These are phyloP conservation scores for Heliosperma pusillum DNA, from an alignment of 148 eudicot genomes.

Conservation along the genomic window DNA sequence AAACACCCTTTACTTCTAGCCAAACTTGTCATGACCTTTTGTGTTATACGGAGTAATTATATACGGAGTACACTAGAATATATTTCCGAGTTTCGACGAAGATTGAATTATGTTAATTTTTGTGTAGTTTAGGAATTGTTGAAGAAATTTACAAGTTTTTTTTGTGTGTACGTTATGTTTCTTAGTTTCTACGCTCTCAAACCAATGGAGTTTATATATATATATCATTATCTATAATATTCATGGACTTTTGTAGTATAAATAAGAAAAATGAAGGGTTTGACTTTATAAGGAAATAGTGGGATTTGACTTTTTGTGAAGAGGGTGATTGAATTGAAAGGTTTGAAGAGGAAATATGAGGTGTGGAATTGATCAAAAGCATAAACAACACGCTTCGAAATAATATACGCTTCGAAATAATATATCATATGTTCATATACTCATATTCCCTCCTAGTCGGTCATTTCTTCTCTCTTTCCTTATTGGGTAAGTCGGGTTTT, in stretches of 20 bases:
- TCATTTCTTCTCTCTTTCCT: too few species aligned
- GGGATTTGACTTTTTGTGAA: conserved; percentile 14
- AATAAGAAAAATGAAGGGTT: conserved; percentile 7
- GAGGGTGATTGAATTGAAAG: conserved; percentile 28
- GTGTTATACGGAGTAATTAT: too few species aligned
- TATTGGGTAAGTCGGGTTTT: too few species aligned
- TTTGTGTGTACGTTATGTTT: not conserved
- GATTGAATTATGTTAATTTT: not conserved
- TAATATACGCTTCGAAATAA: too few species aligned
- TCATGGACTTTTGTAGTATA: conserved; percentile 16
- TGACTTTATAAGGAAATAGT: conserved; percentile 18
- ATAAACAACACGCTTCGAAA: conserved; percentile 21
- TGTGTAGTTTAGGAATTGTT: not conserved
- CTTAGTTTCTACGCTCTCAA: too few species aligned
- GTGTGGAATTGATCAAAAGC: conserved; percentile 20
- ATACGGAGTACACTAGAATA: not conserved
- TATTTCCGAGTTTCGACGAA: too few species aligned
- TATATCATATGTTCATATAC: too few species aligned
- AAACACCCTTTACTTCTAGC: conserved; percentile 8
- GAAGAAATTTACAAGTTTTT: not conserved
- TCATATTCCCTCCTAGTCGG: too few species aligned
- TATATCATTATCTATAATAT: too few species aligned
- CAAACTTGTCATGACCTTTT: not conserved
- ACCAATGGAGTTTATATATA: too few species aligned
- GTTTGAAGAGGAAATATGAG: conserved; percentile 8